Evolutionary conservation across 192 early-diverging fungal species (phyloP), one percentile per base, ranked within the genome.

Genomic region (Coemansia sp.): DNA sequence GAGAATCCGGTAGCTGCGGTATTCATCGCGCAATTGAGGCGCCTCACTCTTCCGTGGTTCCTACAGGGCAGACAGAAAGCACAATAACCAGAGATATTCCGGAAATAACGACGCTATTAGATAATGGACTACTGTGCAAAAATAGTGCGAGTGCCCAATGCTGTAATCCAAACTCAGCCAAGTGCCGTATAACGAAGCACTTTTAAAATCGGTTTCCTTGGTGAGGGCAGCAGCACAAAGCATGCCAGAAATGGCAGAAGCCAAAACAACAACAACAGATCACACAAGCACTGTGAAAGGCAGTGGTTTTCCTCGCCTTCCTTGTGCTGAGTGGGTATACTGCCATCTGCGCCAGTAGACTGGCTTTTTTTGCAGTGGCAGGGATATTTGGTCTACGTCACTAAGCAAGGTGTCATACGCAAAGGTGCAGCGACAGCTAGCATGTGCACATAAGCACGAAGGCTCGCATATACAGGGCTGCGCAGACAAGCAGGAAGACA

Each of bases 1-100:
- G 50, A 99, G 86, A 20, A 92, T 84, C 75, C 93, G 95, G 87
- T 98, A 98, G 24, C 98, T 95, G 72, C 90, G 88, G 38, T 94
- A 89, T 72, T 99, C 98, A 81, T 98, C 98, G 80, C 97, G 95
- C 15, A 99, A 85, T 74, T 98, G 96, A 56, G 95, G 95, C 68
- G 98, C 95, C 74, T 93, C 92, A 35, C 95, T 94, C 82, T 92
- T 93, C 47, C 92, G 87, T 13, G 89, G 87, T 84, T 99, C 52
- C 52, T 55, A 55, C 52, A 55, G 29, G 24, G 29, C 49, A 52
- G 52, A 13, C 52, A 55, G 24, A 55, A 30, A 16, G 52, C 29
- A 55, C 29, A 55, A 55, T 55, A 55, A 30, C 12, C 52, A 11
- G 29, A 55, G 52, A 32, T 55, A 55, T 55, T 30, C 52, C 52